Percentiles rank a stretch among this genome's conserved stretches.
Conservation (phyloP, 345 rosid genomes). For the Citrus sp. region DNA sequence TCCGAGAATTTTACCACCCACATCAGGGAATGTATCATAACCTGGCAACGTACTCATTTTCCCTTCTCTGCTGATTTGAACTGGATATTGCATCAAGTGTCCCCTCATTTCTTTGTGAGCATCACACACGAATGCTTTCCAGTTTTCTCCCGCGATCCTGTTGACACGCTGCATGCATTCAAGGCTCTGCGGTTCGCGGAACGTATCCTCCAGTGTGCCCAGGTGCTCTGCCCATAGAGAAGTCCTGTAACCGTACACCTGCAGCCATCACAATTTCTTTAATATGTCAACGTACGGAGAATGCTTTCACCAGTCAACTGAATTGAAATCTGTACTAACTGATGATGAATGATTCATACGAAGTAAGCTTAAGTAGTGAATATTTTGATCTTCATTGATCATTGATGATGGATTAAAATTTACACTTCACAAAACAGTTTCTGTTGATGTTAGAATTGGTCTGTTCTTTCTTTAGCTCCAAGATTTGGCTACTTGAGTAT, state of each 20-base stretch:
- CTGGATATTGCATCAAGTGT: conserved; percentile 57
- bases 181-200: conserved; percentile 32
- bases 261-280: neutral
- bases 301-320: neutral
- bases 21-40: conserved; percentile 57
- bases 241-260: conserved; percentile 73
- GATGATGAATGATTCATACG: neutral
- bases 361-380: neutral
- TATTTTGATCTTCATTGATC: neutral
- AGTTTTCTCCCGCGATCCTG: conserved; percentile 36
- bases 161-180: conserved; percentile 44
- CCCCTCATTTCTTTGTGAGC: conserved; percentile 51
- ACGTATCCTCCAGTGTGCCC: conserved; percentile 38
- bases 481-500: neutral
- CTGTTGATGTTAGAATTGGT: neutral
- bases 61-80: conserved; percentile 40
- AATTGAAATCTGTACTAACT: neutral
- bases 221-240: conserved; percentile 73
- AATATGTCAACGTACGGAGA: neutral
- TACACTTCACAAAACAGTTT: no score
- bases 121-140: conserved; percentile 45
- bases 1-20: conserved; percentile 67
- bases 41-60: conserved; percentile 32
- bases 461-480: neutral
- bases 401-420: neutral